These are phyloP conservation scores for Massarina eburnea DNA, from an alignment of 2,329 filamentous ascomycete genomes.

Conservation along the genomic window DNA sequence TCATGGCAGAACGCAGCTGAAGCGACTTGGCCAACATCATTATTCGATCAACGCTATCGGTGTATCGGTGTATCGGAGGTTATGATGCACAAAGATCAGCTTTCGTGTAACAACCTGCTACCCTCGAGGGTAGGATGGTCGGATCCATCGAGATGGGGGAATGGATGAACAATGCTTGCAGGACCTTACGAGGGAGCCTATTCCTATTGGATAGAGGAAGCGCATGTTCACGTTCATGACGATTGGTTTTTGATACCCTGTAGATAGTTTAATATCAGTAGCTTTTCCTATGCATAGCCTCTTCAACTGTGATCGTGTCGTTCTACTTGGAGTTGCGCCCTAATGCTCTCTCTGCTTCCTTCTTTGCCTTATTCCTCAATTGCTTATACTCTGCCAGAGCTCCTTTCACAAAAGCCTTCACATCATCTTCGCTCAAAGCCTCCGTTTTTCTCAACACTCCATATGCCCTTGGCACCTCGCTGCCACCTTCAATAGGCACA, in stretches of 20 bases:
- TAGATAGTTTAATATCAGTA: conserved; percentile 4
- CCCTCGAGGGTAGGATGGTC: background rate
- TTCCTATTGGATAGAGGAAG: background rate
- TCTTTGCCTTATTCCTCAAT: too few relatives aligned
- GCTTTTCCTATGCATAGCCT: background rate
- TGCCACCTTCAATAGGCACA: conserved; percentile 19
- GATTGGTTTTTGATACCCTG: conserved; percentile 6
- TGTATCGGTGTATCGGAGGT: conserved; percentile 1
- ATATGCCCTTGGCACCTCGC: conserved; percentile 61
- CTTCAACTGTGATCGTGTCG: background rate
- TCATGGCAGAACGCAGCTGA: background rate
- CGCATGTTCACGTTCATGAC: background rate
- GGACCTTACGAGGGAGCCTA: background rate
- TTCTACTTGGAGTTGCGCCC: too few relatives aligned
- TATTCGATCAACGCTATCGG: background rate
- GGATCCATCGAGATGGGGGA: background rate
- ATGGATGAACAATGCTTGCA: background rate
- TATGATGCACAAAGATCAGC: background rate
- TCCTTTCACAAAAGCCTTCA: conserved; percentile 60
- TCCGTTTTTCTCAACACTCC: conserved; percentile 50
- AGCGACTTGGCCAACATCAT: conserved; percentile 7
- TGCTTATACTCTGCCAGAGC: conserved; percentile 71
- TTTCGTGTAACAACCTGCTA: background rate
- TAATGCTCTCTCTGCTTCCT: too few relatives aligned
- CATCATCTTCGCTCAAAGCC: conserved; percentile 28